Conservation (phyloP, 805 yeast genomes). For the Lipomyces kockii region DNA sequence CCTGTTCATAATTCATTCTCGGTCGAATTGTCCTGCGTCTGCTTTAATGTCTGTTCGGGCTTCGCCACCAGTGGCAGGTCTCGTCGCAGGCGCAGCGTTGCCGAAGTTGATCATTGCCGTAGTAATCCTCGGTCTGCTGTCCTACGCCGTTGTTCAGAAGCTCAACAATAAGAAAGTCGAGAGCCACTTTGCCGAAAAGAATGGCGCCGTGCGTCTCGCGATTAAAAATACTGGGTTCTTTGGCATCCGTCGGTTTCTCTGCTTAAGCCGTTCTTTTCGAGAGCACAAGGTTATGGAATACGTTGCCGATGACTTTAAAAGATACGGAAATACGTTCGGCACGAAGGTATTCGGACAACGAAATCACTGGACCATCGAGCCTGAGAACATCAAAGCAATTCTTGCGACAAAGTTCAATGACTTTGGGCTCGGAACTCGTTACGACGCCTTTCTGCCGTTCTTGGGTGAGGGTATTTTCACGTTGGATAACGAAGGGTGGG, state of each 20-base stretch:
- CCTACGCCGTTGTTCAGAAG: neutral
- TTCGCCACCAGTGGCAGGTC: neutral
- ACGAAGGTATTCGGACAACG: neutral
- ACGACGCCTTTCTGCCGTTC: conserved; percentile 40
- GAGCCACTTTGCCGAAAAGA: neutral
- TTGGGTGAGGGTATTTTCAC: conserved; percentile 48
- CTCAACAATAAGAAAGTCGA: neutral
- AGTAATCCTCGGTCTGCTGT: neutral
- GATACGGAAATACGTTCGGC: neutral
- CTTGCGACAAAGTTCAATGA: conserved; percentile 45
- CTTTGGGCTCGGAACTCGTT: conserved; percentile 42
- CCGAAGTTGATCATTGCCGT: neutral
- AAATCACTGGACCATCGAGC: conserved; percentile 38
- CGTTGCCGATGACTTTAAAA: neutral
- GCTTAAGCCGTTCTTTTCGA: neutral
- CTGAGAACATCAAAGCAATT: conserved; percentile 45
- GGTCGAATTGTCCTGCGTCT: neutral
- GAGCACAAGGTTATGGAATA: neutral
- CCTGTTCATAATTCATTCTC: neutral
- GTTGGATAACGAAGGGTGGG: conserved; percentile 46
- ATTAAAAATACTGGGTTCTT: neutral
- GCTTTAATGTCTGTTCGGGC: neutral
- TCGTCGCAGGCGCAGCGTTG: neutral
- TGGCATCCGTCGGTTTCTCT: neutral
- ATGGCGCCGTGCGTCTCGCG: neutral